Evolutionary conservation across 1,284 basidiomycete species (phyloP).

Genomic region (Wallemia mellicola): DNA sequence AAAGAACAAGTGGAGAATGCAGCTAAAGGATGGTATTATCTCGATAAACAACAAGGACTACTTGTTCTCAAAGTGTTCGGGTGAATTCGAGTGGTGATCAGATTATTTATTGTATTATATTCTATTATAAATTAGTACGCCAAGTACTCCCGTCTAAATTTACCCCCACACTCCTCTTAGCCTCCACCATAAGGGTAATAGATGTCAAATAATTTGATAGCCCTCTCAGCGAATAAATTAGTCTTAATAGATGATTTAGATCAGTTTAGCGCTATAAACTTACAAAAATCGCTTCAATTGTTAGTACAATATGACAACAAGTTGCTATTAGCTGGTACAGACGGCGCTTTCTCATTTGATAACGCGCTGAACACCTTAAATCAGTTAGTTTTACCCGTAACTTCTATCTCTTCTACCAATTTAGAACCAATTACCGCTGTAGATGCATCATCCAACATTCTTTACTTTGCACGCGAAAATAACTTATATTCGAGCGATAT

Average conservation of each 20-base stretch:
- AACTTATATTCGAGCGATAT: not conserved
- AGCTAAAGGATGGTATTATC: slow-evolving; percentile 95
- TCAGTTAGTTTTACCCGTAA: not conserved
- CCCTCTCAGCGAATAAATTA: not conserved
- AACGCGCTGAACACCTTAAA: not conserved
- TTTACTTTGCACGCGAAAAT: not conserved
- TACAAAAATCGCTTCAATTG: not conserved
- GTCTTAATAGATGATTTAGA: not conserved
- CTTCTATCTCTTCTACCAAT: not conserved
- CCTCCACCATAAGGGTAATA: too few relatives aligned
- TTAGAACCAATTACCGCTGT: not conserved
- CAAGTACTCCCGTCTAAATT: too few relatives aligned
- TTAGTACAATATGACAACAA: not conserved
- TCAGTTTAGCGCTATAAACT: not conserved
- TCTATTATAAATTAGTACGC: too few relatives aligned
- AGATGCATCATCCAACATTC: not conserved
- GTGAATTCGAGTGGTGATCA: slow-evolving; percentile 5
- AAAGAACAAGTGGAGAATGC: slow-evolving; percentile 99
- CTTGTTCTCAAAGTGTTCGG: slow-evolving; percentile 73
- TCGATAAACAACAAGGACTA: slow-evolving; percentile 92
- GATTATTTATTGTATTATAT: not conserved
- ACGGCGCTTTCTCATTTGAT: not conserved
- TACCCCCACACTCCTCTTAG: too few relatives aligned
- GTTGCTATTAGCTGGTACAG: not conserved
- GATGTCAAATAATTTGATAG: not conserved